phyloP scores from a whole-genome alignment of 805 yeast genomes.

The Barnettozyma pratensis region DNA sequence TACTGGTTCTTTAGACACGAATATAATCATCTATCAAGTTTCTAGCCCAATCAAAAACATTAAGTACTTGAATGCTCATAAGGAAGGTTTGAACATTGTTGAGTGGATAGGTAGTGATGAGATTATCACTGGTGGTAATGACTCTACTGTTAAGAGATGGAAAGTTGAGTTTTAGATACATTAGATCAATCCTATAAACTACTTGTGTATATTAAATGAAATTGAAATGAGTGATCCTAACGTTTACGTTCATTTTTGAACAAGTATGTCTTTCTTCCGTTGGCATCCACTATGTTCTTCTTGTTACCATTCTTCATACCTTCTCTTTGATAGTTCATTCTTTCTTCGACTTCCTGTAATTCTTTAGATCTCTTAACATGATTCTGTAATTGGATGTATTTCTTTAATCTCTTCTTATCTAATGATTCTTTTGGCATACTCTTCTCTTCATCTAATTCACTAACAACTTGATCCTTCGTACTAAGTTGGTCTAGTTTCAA shows the following conservation, averaged over 20 bases:
- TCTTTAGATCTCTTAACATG: slow-evolving; percentile 68
- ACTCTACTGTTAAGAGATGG: slow-evolving; percentile 81
- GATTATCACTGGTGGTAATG: slow-evolving; percentile 71
- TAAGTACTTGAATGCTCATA: slow-evolving; percentile 76
- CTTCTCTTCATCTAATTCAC: slow-evolving; percentile 22
- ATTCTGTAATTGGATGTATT: slow-evolving; percentile 52
- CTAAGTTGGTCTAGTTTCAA: background rate
- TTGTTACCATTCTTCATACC: slow-evolving; percentile 88
- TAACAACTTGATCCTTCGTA: slow-evolving; percentile 15
- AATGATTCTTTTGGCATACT: slow-evolving; percentile 32
- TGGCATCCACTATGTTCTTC: slow-evolving; percentile 61
- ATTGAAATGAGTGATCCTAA: slow-evolving; percentile 12
- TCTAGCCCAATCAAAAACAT: slow-evolving; percentile 71
- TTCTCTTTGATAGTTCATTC: slow-evolving; percentile 76
- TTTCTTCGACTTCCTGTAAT: slow-evolving; percentile 60
- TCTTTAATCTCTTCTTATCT: slow-evolving; percentile 53
- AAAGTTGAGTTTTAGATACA: slow-evolving; percentile 18
- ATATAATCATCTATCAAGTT: slow-evolving; percentile 74
- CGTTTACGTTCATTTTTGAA: slow-evolving; percentile 80
- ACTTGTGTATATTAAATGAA: background rate
- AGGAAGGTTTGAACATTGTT: slow-evolving; percentile 76
- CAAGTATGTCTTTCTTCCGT: slow-evolving; percentile 70
- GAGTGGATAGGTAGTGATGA: slow-evolving; percentile 53
- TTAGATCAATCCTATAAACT: background rate
- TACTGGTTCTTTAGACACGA: slow-evolving; percentile 81